Base-by-base conservation (phyloP, 169 alveolate species). In the Plasmodium relictum region DNA sequence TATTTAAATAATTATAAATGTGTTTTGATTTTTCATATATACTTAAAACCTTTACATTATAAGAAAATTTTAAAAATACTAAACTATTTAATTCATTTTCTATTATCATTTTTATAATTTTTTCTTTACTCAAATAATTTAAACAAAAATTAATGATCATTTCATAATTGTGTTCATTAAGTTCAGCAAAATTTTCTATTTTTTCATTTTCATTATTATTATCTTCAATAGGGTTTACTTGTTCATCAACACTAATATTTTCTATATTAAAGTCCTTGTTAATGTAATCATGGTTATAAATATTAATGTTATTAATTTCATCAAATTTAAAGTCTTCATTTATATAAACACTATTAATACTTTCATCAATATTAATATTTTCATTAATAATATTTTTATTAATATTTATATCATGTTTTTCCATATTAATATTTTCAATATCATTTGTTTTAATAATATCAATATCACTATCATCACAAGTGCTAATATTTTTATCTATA, bases 21-120 rank as follows among this genome's bases (percentile, higher is more conserved):
- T 54, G 61, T 72, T 65, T 80, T 18, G 90, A 37, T 31, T 68
- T 80, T 41, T 80, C 59, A 20, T 56, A 65, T 18, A 80, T 12
- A 26, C 26, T 41, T 31, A 6, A 6, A 6, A 80, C 65, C 6
- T 24, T 80, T 20, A 10, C 41, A n/a, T 62, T 56, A 18, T 45
- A 9, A 0, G 71, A 56, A 54, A 80, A 56, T 1, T 59, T 56
- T 6, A 80, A 24, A 59, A 80, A 80, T 39, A 80, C 10, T 37
- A 80, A 66, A 16, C 85, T 71, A 41, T 54, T 80, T 18, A 80
- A 41, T 80, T 80, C 90, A 26, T 68, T 68, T 45, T 8, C 66
- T 20, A 80, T 45, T 31, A 68, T 24, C 14, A 10, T 52, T 41
- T 52, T 68, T 39, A 80, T 54, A 3, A 80, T 24, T 26, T 68